Evolutionary conservation across 768 basidiomycete genomes (phyloP).

Genomic region (Leccinum boreale): DNA sequence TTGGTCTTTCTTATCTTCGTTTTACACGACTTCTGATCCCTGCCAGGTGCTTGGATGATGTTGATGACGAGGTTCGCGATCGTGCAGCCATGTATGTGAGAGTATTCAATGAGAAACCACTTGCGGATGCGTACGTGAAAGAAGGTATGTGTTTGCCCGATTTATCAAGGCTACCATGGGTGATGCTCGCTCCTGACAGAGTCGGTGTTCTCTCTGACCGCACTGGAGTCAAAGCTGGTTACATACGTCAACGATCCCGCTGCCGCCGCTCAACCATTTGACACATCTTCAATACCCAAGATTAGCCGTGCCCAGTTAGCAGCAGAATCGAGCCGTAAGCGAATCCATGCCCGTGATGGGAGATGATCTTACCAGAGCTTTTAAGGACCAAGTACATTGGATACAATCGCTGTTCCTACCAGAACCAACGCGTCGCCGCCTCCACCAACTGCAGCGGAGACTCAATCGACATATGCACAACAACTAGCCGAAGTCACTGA

Average conservation of each 20-base stretch:
- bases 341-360: not conserved
- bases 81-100: conserved; percentile 93
- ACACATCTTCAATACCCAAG: conserved; percentile 83
- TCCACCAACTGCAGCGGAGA: conserved; percentile 81
- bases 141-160: conserved; percentile 60
- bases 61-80: conserved; percentile 98
- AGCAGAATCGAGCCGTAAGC: conserved; percentile 81
- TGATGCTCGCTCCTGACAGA: conserved; percentile 47
- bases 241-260: conserved; percentile 85
- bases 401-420: conserved; percentile 75
- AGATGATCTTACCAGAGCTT: conserved; percentile 10
- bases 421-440: conserved; percentile 59
- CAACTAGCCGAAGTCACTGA: conserved; percentile 88
- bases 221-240: conserved; percentile 89
- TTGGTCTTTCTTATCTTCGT: conserved; percentile 31
- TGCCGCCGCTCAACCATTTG: conserved; percentile 73
- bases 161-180: not conserved
- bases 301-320: conserved; percentile 92
- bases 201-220: conserved; percentile 88
- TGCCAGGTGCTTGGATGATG: conserved; percentile 89
- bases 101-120: conserved; percentile 70
- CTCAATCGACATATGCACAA: conserved; percentile 80
- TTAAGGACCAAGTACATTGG: conserved; percentile 79
- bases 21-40: conserved; percentile 1
- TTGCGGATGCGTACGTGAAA: conserved; percentile 87